A percentile compares a stretch with the other conserved stretches of the same genome.
phyloP scores from a whole-genome alignment of 2,329 filamentous ascomycete genomes.

The Aspergillus ochraceoroseus region DNA sequence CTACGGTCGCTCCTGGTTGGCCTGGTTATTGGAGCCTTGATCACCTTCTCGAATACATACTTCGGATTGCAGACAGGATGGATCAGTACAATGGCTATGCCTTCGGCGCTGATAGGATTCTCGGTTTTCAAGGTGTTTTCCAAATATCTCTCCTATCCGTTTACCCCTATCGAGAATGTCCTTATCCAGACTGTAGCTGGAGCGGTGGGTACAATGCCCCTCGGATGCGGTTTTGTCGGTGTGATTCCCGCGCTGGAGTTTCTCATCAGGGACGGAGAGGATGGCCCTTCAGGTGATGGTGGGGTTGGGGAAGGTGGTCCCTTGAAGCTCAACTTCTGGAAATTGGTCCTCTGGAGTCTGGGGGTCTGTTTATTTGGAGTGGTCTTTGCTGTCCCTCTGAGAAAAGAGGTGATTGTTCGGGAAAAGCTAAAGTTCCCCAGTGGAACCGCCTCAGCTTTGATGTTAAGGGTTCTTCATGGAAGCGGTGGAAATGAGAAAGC shows the following conservation, averaged over 20 bases:
- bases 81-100: slow-evolving; percentile 93
- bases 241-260: slow-evolving; percentile 92
- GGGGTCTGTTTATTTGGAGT: slow-evolving; percentile 96
- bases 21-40: slow-evolving; percentile 76
- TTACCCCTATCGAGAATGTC: slow-evolving; percentile 93
- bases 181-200: slow-evolving; percentile 94
- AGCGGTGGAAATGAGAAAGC: slow-evolving; percentile 43
- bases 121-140: slow-evolving; percentile 81
- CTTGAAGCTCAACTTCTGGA: slow-evolving; percentile 64
- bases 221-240: slow-evolving; percentile 92
- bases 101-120: slow-evolving; percentile 87
- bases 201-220: slow-evolving; percentile 91
- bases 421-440: slow-evolving; percentile 93
- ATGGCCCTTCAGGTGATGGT: slow-evolving; percentile 70
- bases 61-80: slow-evolving; percentile 91
- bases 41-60: slow-evolving; percentile 97
- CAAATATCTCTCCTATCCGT: slow-evolving; percentile 69
- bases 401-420: slow-evolving; percentile 84
- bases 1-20: slow-evolving; percentile 73
- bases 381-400: slow-evolving; percentile 86
- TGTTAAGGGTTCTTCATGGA: slow-evolving; percentile 87
- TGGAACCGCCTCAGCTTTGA: slow-evolving; percentile 87
- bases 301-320: slow-evolving; percentile 70
- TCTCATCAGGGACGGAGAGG: slow-evolving; percentile 69
- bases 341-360: slow-evolving; percentile 82